Conservation (phyloP, 1,284 basidiomycete species). For the Ceratobasidium theobromae region DNA sequence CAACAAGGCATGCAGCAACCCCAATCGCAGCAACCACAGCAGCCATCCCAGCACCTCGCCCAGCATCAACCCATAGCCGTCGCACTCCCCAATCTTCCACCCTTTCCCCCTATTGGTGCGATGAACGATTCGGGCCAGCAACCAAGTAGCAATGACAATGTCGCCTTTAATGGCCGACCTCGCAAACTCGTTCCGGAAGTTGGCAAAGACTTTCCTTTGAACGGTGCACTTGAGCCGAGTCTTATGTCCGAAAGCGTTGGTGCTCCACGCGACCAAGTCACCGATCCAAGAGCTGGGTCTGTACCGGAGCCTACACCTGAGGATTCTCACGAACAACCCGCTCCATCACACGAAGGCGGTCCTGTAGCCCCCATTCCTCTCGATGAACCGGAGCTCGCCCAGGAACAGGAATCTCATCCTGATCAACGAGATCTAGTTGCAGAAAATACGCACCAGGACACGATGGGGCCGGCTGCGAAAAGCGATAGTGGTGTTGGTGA, state of each 20-base stretch:
- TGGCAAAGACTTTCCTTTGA: conserved; percentile 62
- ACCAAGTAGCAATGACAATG: neutral
- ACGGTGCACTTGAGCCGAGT: conserved; percentile 28
- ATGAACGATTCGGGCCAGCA: conserved; percentile 12
- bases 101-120: conserved; percentile 6
- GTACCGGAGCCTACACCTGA: neutral
- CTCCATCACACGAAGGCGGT: neutral
- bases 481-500: neutral
- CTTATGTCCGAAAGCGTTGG: conserved; percentile 23
- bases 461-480: neutral
- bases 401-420: conserved; percentile 2
- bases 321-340: neutral
- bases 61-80: conserved; percentile 27
- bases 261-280: neutral
- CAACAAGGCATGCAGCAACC: conserved; percentile 20
- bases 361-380: conserved; percentile 20
- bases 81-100: conserved; percentile 30
- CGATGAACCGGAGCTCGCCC: conserved; percentile 6
- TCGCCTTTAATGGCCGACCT: conserved; percentile 71
- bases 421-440: neutral
- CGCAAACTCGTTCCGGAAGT: conserved; percentile 75
- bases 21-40: conserved; percentile 8
- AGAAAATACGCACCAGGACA: neutral
- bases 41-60: conserved; percentile 5
- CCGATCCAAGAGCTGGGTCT: neutral